These are phyloP conservation scores for Clavariopsis aquatica DNA, from an alignment of 495 filamentous ascomycete species.

Conservation along the genomic window DNA sequence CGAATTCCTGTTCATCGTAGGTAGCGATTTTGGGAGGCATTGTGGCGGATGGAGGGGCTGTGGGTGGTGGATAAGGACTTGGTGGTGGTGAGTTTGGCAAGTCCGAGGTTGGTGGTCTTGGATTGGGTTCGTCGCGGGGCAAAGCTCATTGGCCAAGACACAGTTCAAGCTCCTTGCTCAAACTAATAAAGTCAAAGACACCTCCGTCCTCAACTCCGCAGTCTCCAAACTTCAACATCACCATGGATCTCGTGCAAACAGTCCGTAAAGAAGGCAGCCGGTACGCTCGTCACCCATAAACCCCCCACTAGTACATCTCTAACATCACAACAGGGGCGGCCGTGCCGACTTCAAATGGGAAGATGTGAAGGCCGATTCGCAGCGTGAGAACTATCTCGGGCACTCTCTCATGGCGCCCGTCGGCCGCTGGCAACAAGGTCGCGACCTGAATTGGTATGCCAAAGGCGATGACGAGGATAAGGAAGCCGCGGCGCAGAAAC, in stretches of 20 bases:
- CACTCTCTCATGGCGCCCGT: conserved; percentile 95
- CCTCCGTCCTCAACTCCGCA: conserved; percentile 9
- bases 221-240: conserved; percentile 10
- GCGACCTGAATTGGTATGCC: conserved; percentile 86
- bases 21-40: not conserved
- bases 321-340: conserved; percentile 63
- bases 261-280: conserved; percentile 91
- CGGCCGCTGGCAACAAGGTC: conserved; percentile 91
- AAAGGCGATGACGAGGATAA: conserved; percentile 57
- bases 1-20: conserved; percentile 3
- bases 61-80: not conserved
- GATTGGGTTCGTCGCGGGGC: not conserved
- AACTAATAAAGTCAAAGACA: not conserved
- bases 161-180: too few relatives aligned
- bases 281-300: conserved; percentile 42
- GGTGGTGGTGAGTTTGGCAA: not conserved
- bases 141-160: too few relatives aligned
- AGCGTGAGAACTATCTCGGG: conserved; percentile 96
- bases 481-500: conserved; percentile 55
- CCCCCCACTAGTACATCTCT: conserved; percentile 21
- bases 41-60: not conserved
- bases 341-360: conserved; percentile 94
- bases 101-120: not conserved
- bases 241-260: conserved; percentile 91
- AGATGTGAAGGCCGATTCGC: conserved; percentile 79